phyloP scores from a whole-genome alignment of 768 basidiomycete genomes.

The Amyloporia xantha region DNA sequence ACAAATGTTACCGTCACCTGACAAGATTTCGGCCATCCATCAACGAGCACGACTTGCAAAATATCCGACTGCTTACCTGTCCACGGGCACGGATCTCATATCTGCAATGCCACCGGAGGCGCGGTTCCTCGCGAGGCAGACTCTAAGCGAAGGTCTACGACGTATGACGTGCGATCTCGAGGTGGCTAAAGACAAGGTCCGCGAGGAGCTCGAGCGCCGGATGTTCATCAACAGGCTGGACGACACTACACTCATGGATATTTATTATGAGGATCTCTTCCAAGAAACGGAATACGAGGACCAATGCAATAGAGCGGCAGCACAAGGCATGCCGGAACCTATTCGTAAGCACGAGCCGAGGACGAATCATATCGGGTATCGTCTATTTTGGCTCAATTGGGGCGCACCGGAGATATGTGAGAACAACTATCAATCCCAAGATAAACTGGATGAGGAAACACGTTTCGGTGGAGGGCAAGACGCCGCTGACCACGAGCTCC shows the following conservation, averaged over 20 bases:
- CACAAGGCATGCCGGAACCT: neutral
- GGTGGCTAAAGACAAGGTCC: neutral
- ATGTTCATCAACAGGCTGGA: neutral
- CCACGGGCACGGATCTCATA: conserved; percentile 26
- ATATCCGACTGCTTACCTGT: conserved; percentile 32
- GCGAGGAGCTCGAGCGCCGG: neutral
- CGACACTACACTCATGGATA: neutral
- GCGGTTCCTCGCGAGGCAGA: conserved; percentile 13
- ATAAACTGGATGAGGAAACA: too few species aligned
- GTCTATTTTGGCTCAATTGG: conserved; percentile 6
- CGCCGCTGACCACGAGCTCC: too few species aligned
- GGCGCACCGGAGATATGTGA: neutral
- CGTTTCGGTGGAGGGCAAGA: neutral
- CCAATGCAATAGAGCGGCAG: neutral
- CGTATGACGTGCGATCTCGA: neutral
- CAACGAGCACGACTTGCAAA: conserved; percentile 17
- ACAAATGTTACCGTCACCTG: neutral
- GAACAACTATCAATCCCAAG: too few species aligned
- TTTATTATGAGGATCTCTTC: conserved; percentile 8
- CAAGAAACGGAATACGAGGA: neutral
- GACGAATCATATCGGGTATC: conserved; percentile 8
- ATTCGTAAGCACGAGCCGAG: neutral
- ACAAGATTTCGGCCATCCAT: neutral
- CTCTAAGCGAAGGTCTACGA: neutral
- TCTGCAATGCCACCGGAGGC: conserved; percentile 30